Evolutionary conservation across 192 early-diverging fungal genomes (phyloP), one percentile per base, ranked within the genome.

Genomic region (Chytriomyces sp.): DNA sequence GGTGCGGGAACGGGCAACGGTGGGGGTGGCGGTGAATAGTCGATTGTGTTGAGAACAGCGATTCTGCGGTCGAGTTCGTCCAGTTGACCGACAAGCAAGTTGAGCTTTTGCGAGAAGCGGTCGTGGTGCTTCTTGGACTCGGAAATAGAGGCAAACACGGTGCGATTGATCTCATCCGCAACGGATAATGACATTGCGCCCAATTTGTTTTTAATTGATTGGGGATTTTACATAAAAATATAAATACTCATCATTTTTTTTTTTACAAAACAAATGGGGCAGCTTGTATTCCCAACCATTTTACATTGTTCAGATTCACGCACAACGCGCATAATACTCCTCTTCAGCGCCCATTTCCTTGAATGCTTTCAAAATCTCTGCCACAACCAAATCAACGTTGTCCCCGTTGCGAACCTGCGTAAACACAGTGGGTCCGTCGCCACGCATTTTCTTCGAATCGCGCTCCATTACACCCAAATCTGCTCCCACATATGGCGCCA

Each of bases 401-500:
- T 92, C 89, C 49, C 92, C 93, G 73, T 97, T 92, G 87, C 94
- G 96, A 79, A 98, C 92, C 69, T 96, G 94, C 46, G 95, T 91
- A 87, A 98, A 96, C 6, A 95, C 85, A 6, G 94, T 95, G 9
- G 97, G 97, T 0, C 97, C 97, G 69, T 78, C 86, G 68, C 92
- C 92, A 23, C 81, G 87, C 93, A 98, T 98, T 69, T 92, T 88
- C 70, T 86, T 86, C 13, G 95, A 91, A 82, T 98, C 97, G 60
- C 93, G 85, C 24, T 88, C 90, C 97, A 98, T 98, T 11, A 98
- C 95, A 45, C 79, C 83, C 69, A 98, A 86, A 73, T 98, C 94
- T 9, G 97, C 95, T 10, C 97, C 97, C 9, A 98, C 92, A 48
- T 91, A 90, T 48, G 85, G 82, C 26, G 97, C 97, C 28, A 98